Evolutionary conservation across 2,329 filamentous ascomycete genomes (phyloP).

Genomic region (Daldinia sp.): DNA sequence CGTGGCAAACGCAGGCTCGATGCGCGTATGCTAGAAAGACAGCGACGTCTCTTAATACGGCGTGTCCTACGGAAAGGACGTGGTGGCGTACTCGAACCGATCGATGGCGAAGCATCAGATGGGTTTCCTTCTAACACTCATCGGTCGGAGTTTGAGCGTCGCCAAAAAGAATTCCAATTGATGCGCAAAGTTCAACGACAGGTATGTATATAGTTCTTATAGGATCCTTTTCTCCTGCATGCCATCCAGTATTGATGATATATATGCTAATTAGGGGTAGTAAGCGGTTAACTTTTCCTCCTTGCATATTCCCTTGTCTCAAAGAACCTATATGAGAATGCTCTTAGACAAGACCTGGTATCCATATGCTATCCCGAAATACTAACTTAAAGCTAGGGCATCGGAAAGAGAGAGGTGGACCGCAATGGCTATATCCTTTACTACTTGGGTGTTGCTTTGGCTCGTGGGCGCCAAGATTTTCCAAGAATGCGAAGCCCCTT

Average conservation of each 20-base stretch:
- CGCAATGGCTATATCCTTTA: conserved; percentile 71
- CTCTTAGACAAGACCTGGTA: neutral
- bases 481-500: conserved; percentile 57
- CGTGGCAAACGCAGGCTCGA: conserved; percentile 63
- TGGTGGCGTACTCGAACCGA: conserved; percentile 59
- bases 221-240: neutral
- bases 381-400: conserved; percentile 55
- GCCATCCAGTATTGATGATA: neutral
- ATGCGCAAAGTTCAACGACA: conserved; percentile 80
- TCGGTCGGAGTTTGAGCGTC: conserved; percentile 63
- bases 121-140: conserved; percentile 30
- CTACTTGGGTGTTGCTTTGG: conserved; percentile 79
- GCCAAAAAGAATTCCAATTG: conserved; percentile 75
- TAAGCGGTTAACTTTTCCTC: conserved; percentile 11
- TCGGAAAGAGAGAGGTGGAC: conserved; percentile 75
- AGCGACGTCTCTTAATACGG: conserved; percentile 58
- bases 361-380: neutral
- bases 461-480: conserved; percentile 82
- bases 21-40: conserved; percentile 67
- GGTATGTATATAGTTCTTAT: conserved; percentile 14
- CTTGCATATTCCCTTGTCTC: neutral
- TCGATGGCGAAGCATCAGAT: conserved; percentile 44
- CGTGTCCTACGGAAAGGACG: conserved; percentile 56
- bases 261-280: conserved; percentile 24
- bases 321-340: neutral